Conservation (phyloP, 2,329 filamentous ascomycete genomes). For the Colletotrichum sp. region DNA sequence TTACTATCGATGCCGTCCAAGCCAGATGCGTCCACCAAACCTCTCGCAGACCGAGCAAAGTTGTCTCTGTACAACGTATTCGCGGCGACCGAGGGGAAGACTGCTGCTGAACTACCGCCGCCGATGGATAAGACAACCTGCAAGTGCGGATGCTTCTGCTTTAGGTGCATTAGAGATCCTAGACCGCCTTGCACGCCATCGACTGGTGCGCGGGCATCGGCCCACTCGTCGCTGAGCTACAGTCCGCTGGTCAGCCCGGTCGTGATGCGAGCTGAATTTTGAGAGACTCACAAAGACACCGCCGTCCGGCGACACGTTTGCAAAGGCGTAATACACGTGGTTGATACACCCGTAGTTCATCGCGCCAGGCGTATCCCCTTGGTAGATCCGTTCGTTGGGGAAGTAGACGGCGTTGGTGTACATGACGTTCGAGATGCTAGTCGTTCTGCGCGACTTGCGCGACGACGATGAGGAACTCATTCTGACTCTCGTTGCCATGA, state of each 20-base stretch:
- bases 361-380: constrained; percentile 73
- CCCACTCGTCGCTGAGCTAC: constrained; percentile 81
- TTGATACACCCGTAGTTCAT: constrained; percentile 79
- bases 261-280: background rate
- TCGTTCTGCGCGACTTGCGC: constrained; percentile 49
- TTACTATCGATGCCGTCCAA: constrained; percentile 71
- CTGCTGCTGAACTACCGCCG: constrained; percentile 67
- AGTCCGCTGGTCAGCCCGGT: background rate
- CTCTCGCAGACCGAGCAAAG: constrained; percentile 72
- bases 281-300: constrained; percentile 70
- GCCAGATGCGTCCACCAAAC: constrained; percentile 72
- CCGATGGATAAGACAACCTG: constrained; percentile 81
- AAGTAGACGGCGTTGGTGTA: constrained; percentile 82
- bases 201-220: constrained; percentile 73
- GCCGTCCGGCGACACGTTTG: constrained; percentile 74
- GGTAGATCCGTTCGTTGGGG: constrained; percentile 79
- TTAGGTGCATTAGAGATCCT: constrained; percentile 75
- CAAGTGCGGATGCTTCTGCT: constrained; percentile 71
- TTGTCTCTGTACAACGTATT: constrained; percentile 65
- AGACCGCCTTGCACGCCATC: constrained; percentile 75
- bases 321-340: constrained; percentile 85
- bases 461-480: constrained; percentile 46
- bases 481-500: constrained; percentile 4
- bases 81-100: constrained; percentile 71
- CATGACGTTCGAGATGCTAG: constrained; percentile 55